Conservation (phyloP, 2,329 filamentous ascomycete species). For the Penicillium sp. region DNA sequence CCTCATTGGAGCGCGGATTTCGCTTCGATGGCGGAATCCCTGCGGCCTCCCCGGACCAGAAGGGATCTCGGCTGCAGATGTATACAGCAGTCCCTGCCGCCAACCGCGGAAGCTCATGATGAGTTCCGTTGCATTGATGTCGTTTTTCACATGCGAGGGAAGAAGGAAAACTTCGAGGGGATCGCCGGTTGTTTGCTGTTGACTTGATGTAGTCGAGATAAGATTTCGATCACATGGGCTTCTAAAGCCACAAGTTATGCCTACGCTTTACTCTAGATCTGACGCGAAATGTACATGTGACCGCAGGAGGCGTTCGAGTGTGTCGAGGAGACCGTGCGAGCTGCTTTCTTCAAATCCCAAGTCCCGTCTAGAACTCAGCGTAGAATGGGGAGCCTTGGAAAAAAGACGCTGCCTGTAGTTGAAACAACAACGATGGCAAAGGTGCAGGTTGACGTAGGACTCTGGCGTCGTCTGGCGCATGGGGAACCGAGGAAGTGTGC, state of each 20-base stretch:
- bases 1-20: background rate
- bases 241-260: conserved; percentile 11
- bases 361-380: too few relatives aligned
- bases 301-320: background rate
- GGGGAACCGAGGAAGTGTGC: background rate
- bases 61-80: conserved; percentile 8
- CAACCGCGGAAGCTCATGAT: conserved; percentile 18
- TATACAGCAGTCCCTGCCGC: background rate
- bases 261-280: conserved; percentile 10
- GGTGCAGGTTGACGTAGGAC: background rate
- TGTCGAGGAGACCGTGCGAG: too few relatives aligned
- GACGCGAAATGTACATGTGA: conserved; percentile 15
- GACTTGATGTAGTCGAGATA: conserved; percentile 15
- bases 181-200: background rate
- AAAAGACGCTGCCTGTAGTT: too few relatives aligned
- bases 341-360: too few relatives aligned
- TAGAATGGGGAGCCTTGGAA: too few relatives aligned
- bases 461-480: conserved; percentile 1
- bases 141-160: conserved; percentile 14
- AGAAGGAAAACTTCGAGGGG: background rate
- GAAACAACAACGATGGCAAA: background rate
- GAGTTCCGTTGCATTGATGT: background rate
- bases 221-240: conserved; percentile 22
- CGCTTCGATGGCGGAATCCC: conserved; percentile 6
- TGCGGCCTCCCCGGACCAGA: conserved; percentile 2